These are phyloP conservation scores for Cicer chorassanicum DNA, from an alignment of 306 rosid genomes.

Conservation along the genomic window DNA sequence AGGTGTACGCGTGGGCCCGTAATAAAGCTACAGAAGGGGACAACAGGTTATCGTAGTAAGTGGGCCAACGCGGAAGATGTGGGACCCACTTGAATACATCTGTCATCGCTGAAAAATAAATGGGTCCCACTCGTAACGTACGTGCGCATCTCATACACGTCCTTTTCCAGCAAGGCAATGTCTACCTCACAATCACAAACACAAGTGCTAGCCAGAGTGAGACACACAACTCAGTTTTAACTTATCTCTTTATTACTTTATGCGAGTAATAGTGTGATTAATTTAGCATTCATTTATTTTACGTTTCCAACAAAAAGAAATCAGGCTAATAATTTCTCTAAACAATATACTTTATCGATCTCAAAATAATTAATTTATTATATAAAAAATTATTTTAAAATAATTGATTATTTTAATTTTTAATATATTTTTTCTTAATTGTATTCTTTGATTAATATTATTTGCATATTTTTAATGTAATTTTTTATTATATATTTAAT, in stretches of 20 bases:
- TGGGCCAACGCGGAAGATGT: constrained; percentile 60
- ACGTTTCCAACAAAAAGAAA: too few relatives aligned
- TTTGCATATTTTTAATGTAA: too few relatives aligned
- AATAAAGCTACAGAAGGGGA: not conserved
- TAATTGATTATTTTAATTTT: too few relatives aligned
- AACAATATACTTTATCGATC: too few relatives aligned
- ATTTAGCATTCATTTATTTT: too few relatives aligned
- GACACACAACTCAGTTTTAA: not conserved
- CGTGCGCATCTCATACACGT: constrained; percentile 61
- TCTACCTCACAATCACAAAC: constrained; percentile 26
- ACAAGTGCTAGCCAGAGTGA: not conserved
- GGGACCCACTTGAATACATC: constrained; percentile 43
- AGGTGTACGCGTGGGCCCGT: not conserved
- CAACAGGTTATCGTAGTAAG: not conserved
- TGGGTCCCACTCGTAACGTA: constrained; percentile 44
- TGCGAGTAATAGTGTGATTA: too few relatives aligned
- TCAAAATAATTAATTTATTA: too few relatives aligned
- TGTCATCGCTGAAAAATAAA: constrained; percentile 1
- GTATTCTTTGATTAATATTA: too few relatives aligned
- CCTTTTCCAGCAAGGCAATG: constrained; percentile 43
- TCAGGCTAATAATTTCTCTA: too few relatives aligned
- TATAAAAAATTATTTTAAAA: too few relatives aligned
- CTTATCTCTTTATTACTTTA: not conserved
- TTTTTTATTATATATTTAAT: too few relatives aligned
- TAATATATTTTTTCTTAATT: too few relatives aligned